Base-by-base conservation (phyloP, 2,329 filamentous ascomycete genomes). In the Calonectria leucothoes region DNA sequence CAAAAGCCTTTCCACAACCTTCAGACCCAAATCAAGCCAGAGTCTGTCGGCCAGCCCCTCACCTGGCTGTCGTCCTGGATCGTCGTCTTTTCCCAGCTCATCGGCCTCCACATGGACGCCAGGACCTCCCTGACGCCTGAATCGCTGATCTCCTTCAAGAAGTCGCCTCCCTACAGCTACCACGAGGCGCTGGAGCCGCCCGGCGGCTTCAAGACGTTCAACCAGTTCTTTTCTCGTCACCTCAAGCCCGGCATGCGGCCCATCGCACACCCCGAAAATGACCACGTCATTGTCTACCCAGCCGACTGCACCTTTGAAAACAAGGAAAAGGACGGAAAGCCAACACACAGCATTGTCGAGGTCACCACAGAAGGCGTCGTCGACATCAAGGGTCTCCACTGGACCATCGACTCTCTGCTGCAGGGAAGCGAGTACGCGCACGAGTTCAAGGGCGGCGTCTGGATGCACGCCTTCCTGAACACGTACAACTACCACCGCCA, bases 401-500 rank as follows among this genome's bases (percentile, higher is more conserved):
- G 85, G 84, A 82, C 80, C 14, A 83, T 87, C 71, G 73, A 72
- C 0, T 79, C 82, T 10, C 80, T 86, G 10, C 80, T 87, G 4
- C 76, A 81, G 33, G 83, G 80, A 31, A 82, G 79, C 68, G 61
- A 77, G 20, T 84, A 81, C 59, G 79, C 76, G 0, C 68, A 81
- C 17, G 66, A 75, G 1, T 87, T 87, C 72, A 75, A 81, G 4
- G 81, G 81, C 39, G 88, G 88, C 12, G 79, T 82, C 15, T 87
- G 81, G 75, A 85, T 82, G 77, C 86, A 87, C 63, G 79, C 82
- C 1, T 87, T 87, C 76, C 79, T 87, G 17, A 82, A 81, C 37
- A 80, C 83, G 0, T 81, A 76, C 66, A 84, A 87, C 73, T 87
- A 87, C 75, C 86, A 87, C 64, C 83, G 85, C 8, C 82, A 84